phyloP scores from a whole-genome alignment of 2,329 filamentous ascomycete genomes.

The Phoma sp. region DNA sequence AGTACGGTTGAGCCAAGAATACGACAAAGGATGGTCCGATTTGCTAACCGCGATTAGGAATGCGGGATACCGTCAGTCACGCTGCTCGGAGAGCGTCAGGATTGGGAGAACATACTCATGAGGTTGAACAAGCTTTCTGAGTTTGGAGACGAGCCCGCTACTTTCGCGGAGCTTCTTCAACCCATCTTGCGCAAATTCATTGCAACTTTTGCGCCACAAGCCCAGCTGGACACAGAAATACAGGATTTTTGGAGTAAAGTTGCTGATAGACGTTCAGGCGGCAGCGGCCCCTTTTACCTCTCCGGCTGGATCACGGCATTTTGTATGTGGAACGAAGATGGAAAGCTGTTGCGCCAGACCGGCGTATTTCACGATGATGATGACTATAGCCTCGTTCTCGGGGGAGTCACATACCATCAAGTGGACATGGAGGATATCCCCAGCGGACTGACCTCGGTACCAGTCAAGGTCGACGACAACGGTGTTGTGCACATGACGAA shows the following conservation, averaged over 20 bases:
- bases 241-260: constrained; percentile 23
- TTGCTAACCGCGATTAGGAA: too few species aligned
- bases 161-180: constrained; percentile 17
- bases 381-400: background rate
- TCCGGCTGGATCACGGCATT: constrained; percentile 31
- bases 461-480: constrained; percentile 21
- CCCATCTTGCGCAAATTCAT: constrained; percentile 22
- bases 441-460: constrained; percentile 11
- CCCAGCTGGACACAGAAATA: background rate
- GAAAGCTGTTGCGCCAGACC: constrained; percentile 5
- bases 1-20: too few species aligned
- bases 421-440: constrained; percentile 16
- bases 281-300: constrained; percentile 11
- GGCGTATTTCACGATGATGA: too few species aligned
- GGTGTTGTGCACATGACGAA: constrained; percentile 9
- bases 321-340: constrained; percentile 24
- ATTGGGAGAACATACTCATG: constrained; percentile 24
- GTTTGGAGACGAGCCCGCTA: constrained; percentile 14
- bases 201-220: constrained; percentile 15
- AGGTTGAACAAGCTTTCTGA: constrained; percentile 19
- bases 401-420: constrained; percentile 8
- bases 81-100: constrained; percentile 22
- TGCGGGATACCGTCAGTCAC: constrained; percentile 32
- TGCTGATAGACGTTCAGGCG: background rate
- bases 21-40: too few species aligned